Conservation (phyloP, 345 rosid species). For the Boechera retrofracta region DNA sequence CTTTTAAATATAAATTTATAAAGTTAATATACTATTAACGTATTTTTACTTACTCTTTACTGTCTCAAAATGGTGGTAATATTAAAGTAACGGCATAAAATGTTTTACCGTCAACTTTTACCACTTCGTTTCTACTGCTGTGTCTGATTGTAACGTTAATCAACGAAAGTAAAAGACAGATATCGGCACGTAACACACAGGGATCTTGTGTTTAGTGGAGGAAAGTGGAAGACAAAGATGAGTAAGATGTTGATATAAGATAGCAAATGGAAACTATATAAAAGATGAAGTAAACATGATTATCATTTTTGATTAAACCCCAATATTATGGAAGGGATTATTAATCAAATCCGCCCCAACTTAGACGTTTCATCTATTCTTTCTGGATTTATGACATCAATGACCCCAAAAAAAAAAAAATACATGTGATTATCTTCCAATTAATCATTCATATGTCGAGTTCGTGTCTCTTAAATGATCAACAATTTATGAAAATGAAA, state of each 20-base stretch:
- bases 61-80: not conserved
- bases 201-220: conserved; percentile 21
- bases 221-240: conserved; percentile 35
- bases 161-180: not conserved
- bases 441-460: conserved; percentile 33
- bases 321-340: not conserved
- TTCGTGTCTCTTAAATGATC: conserved; percentile 28
- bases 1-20: no score
- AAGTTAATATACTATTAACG: no score
- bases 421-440: conserved; percentile 23
- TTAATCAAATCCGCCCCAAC: conserved; percentile 29
- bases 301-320: conserved; percentile 31
- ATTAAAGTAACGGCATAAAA: not conserved
- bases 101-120: not conserved
- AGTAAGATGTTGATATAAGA: conserved; percentile 27
- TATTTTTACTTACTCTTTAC: no score
- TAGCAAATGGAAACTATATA: not conserved
- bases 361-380: conserved; percentile 16
- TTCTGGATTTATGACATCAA: conserved; percentile 9
- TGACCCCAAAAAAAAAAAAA: not conserved
- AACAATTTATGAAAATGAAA: conserved; percentile 17
- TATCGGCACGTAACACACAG: not conserved
- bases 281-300: conserved; percentile 27
- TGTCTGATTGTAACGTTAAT: no score
- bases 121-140: not conserved